Conservation (phyloP, 352 stramenopile genomes). For the Globisporangium emineosum region DNA sequence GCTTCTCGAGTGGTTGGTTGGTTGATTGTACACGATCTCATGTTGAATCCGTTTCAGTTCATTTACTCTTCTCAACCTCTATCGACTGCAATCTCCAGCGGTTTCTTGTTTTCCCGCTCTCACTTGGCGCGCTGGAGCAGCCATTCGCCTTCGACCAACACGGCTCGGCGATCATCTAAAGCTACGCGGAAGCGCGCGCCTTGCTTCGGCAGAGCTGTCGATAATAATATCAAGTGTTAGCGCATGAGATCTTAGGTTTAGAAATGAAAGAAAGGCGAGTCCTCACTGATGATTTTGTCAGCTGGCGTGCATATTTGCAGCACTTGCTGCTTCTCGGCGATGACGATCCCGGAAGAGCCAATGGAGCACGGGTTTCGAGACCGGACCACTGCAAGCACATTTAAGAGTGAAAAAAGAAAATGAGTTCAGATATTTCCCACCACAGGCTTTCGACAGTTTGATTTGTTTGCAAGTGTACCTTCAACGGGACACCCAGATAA, state of each 20-base stretch:
- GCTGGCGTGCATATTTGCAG: conserved; percentile 46
- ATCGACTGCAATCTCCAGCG: neutral
- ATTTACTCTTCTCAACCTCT: neutral
- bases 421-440: neutral
- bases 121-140: conserved; percentile 20
- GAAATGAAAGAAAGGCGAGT: neutral
- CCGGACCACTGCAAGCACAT: conserved; percentile 37
- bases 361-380: conserved; percentile 59
- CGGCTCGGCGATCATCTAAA: conserved; percentile 27
- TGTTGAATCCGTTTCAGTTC: neutral
- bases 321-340: conserved; percentile 59
- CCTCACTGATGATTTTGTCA: conserved; percentile 54
- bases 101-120: neutral
- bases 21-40: neutral
- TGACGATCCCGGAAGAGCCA: conserved; percentile 46
- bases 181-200: conserved; percentile 38
- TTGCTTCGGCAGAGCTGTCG: conserved; percentile 45
- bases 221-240: conserved; percentile 8
- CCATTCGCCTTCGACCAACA: conserved; percentile 52
- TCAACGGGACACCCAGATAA: conserved; percentile 66
- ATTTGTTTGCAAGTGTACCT: conserved; percentile 32
- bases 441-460: neutral
- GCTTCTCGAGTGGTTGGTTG: no score
- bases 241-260: neutral
- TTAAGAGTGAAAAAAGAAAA: neutral